A percentile compares a stretch with the other conserved stretches of the same genome.
Conservation (phyloP, 225 moss, liverwort and hornwort genomes). For the Polytrichum formosum region DNA sequence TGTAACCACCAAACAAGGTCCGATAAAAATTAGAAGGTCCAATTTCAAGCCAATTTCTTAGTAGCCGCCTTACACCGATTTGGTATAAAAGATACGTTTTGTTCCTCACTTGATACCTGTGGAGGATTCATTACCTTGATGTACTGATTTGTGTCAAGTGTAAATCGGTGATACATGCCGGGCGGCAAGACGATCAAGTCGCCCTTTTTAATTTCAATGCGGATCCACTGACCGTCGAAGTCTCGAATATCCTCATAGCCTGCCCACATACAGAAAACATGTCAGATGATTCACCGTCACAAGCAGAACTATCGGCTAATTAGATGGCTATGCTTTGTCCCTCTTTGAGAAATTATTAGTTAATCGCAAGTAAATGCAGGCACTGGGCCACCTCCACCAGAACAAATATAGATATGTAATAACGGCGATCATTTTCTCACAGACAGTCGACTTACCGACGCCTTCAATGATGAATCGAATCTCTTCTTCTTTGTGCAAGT, state of each 20-base stretch:
- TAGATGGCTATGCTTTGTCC: too few species aligned
- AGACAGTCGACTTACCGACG: constrained; percentile 25
- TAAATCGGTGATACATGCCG: constrained; percentile 72
- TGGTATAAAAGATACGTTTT: background rate
- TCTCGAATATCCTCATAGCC: constrained; percentile 61
- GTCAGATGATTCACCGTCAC: background rate
- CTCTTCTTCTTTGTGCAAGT: constrained; percentile 60
- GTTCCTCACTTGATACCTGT: background rate
- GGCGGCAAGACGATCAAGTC: constrained; percentile 57
- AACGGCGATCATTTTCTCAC: background rate
- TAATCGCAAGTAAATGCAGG: background rate
- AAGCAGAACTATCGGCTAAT: background rate
- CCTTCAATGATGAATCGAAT: constrained; percentile 70
- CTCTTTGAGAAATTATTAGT: too few species aligned
- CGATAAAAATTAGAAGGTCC: background rate
- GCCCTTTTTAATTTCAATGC: constrained; percentile 53
- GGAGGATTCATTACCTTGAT: constrained; percentile 38
- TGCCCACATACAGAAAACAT: constrained; percentile 8
- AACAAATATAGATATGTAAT: background rate
- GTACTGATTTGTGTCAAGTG: constrained; percentile 32
- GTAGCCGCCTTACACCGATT: background rate
- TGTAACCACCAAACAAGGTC: background rate
- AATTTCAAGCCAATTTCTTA: background rate
- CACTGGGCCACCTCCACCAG: background rate
- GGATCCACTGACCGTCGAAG: constrained; percentile 63